Evolutionary conservation across 1,284 basidiomycete genomes (phyloP).

Genomic region (Boletellus dicymbophilus): DNA sequence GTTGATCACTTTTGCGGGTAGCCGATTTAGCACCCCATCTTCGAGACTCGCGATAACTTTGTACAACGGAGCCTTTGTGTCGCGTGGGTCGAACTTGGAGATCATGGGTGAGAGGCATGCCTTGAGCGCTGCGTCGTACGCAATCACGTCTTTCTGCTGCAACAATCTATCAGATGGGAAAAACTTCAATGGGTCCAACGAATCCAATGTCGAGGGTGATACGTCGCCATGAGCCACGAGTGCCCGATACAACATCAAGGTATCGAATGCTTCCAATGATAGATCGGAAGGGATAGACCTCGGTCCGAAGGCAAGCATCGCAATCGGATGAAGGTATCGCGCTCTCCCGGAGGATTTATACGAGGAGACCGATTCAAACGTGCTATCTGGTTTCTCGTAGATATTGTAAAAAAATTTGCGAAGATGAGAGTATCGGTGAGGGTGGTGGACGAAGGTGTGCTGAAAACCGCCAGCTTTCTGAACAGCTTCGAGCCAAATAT

Average conservation of each 20-base stretch:
- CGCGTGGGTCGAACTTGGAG: slow-evolving; percentile 37
- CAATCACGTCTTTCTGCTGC: slow-evolving; percentile 57
- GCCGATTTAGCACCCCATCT: slow-evolving; percentile 35
- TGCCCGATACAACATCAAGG: slow-evolving; percentile 50
- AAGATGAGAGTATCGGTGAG: slow-evolving; percentile 70
- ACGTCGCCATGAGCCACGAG: slow-evolving; percentile 30
- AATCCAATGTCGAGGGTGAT: slow-evolving; percentile 30
- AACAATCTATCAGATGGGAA: slow-evolving; percentile 45
- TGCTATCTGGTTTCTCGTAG: slow-evolving; percentile 11
- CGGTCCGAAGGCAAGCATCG: slow-evolving; percentile 51
- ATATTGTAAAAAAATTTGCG: slow-evolving; percentile 63
- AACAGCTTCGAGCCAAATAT: slow-evolving; percentile 61
- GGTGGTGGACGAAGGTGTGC: slow-evolving; percentile 61
- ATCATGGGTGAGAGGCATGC: slow-evolving; percentile 42
- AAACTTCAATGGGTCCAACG: slow-evolving; percentile 47
- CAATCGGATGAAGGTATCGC: slow-evolving; percentile 62
- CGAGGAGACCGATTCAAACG: slow-evolving; percentile 42
- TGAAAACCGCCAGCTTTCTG: slow-evolving; percentile 57
- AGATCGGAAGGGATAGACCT: slow-evolving; percentile 58
- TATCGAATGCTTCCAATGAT: slow-evolving; percentile 59
- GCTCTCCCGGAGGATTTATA: slow-evolving; percentile 41
- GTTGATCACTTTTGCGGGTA: slow-evolving; percentile 29
- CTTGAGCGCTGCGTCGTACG: slow-evolving; percentile 58
- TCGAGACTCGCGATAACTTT: slow-evolving; percentile 44
- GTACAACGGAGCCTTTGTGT: slow-evolving; percentile 37